Percentiles rank a stretch among this genome's conserved stretches.
Conservation (phyloP, 2,329 filamentous ascomycete genomes). For the Colletotrichum ledebouriae region DNA sequence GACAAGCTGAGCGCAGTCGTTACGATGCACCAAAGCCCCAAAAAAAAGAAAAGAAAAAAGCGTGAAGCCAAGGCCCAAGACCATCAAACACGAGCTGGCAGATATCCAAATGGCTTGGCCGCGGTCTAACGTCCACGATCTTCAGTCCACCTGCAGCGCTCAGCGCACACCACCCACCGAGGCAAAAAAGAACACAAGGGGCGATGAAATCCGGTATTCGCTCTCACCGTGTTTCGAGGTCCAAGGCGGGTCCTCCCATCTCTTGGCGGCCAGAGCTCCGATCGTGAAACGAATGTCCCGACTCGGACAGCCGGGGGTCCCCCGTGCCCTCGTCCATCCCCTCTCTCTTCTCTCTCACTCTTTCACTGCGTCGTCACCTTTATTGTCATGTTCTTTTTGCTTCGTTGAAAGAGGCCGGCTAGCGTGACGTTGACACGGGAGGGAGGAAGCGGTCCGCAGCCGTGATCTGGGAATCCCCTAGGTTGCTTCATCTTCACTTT, state of each 20-base stretch:
- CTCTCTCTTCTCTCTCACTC: neutral
- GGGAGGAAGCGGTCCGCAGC: slow-evolving; percentile 31
- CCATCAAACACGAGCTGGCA: slow-evolving; percentile 35
- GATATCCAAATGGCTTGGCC: slow-evolving; percentile 33
- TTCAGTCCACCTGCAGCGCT: neutral
- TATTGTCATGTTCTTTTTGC: too few species aligned
- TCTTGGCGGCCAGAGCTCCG: slow-evolving; percentile 41
- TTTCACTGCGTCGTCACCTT: too few species aligned
- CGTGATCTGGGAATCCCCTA: neutral
- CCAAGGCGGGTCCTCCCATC: slow-evolving; percentile 40
- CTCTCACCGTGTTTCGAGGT: slow-evolving; percentile 33
- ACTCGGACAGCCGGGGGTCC: slow-evolving; percentile 29
- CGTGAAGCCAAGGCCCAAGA: slow-evolving; percentile 33
- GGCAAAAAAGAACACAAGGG: too few species aligned
- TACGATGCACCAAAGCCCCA: neutral
- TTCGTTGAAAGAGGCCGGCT: neutral
- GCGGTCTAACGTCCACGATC: neutral
- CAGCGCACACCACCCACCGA: too few species aligned
- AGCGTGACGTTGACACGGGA: neutral
- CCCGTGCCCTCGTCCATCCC: slow-evolving; percentile 7
- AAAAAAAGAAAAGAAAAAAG: too few species aligned
- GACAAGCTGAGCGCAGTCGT: slow-evolving; percentile 18
- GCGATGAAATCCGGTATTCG: too few species aligned
- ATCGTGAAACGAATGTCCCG: slow-evolving; percentile 41
- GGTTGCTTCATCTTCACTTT: neutral